Percentiles rank a stretch among this genome's conserved stretches.
These are phyloP conservation scores for Bocquillonia castaneifolia DNA, from an alignment of 441 rosid species.

Conservation along the genomic window DNA sequence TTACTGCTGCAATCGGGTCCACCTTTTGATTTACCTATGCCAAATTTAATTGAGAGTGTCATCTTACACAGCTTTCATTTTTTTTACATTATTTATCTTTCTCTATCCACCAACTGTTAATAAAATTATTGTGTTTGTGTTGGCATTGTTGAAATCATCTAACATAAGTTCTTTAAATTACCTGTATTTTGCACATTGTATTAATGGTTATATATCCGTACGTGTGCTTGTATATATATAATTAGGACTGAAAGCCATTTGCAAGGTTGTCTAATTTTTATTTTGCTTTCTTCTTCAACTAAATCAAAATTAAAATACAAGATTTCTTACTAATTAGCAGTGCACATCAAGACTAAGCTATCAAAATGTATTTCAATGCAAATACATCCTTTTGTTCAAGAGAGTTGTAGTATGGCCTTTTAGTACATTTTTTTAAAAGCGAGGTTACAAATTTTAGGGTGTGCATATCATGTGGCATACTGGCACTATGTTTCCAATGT, in stretches of 20 bases:
- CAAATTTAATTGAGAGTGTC: constrained; percentile 4
- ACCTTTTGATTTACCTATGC: neutral
- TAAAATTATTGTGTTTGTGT: neutral
- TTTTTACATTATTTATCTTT: neutral
- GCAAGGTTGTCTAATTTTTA: neutral
- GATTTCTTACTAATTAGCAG: neutral
- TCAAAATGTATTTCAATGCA: neutral
- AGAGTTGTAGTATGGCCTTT: neutral
- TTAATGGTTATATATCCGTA: neutral
- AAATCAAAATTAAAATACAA: neutral
- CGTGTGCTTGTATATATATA: too few relatives aligned
- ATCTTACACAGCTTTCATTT: neutral
- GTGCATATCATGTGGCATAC: neutral
- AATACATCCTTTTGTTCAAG: neutral
- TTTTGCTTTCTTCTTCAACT: neutral
- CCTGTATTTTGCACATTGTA: neutral
- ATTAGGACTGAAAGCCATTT: neutral
- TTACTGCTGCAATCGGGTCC: neutral
- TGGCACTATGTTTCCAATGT: too few relatives aligned
- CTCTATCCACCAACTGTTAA: neutral
- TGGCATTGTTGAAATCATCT: neutral
- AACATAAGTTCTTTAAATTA: neutral
- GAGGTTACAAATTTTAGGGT: neutral
- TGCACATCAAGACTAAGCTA: neutral
- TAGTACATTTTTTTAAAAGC: neutral